Base-by-base conservation (phyloP, 2,329 filamentous ascomycete species). In the Hymenoscyphus albidus region DNA sequence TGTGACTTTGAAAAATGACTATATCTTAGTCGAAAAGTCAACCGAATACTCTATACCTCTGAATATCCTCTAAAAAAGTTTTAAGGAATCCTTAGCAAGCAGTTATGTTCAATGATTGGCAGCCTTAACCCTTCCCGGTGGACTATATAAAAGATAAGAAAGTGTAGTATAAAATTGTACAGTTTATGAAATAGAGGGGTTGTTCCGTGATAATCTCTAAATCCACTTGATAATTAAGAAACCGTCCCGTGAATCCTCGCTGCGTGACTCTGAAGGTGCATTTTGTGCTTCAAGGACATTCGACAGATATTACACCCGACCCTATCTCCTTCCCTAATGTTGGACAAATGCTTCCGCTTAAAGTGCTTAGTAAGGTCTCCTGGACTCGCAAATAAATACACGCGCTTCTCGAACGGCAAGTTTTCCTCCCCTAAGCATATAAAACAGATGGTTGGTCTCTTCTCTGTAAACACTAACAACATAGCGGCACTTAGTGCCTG, bases 281-380 rank as follows among this genome's bases (percentile, higher is more conserved):
- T 14, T 63, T 67, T 70, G 22, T 70, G 35, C 64, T 69, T 13
- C 35, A 71, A 59, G 22, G 16, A 13, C 35, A 71, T 70, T 67
- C 55, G 58, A 68, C 32, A 70, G 60, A 69, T 62, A 59, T 70
- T 70, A 54, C 55, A 67, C 61, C 62, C 0, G 40, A 69, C 42
- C 64, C 51, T 64, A 66, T 68, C 64, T 40, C 62, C 39, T 68
- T 69, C 64, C 66, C 65, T 69, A 27, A 68, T 68, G 16, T 69
- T 13, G 44, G 63, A 42, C 32, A 69, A 48, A 67, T 69, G 62
- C 62, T 69, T 70, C 62, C 62, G 63, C 67, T 69, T 69, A 22
- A 70, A 69, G 65, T 69, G 61, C 65, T 70, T 70, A 31, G 42
- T 69, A 13, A 70, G 64, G 62, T 70, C 66, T 67, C 66, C 57